Evolutionary conservation across 176 grass and related monocot species (phyloP), one percentile per base, ranked within the genome.

Genomic region (Luzula sylvatica): DNA sequence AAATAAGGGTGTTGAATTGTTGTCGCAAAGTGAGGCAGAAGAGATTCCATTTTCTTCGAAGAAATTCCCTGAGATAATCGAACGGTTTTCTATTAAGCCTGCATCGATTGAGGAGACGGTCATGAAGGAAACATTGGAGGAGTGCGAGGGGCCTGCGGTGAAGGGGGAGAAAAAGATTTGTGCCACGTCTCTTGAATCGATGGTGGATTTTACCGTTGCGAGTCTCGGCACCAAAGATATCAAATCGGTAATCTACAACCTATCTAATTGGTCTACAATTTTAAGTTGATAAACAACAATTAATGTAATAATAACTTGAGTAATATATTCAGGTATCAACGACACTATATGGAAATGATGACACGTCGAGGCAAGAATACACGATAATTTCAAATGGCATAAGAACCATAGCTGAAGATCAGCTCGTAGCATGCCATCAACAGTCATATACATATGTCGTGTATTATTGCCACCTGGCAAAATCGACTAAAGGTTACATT

Each of bases 171-270:
- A 16, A 2, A 69, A 57, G 19, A 26, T 11, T 16, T 69, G 66
- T 27, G 51, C 66, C 9, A 69, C 51, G 12, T 72, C 69, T 15
- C 69, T 72, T 11, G 69, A 72, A 45, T 63, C 56, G 4, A 54
- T 63, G 58, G 20, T 73, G 4, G 58, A 65, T 14, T 62, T 62
- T n/a, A 38, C 16, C 7, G 43, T 21, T 5, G 51, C 56, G 2
- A 26, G 45, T 38, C 56, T 63, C 8, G 26, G 26, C 4, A 40
- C 44, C 3, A 24, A 25, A 15, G 17, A 52, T 21, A 7, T 72
- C 7, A 9, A 11, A 24, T 46, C 56, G 7, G 23, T 46, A 12
- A 27, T n/a, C n/a, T n/a, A n/a, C 57, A 28, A 65, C 58, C 22
- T 48, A n/a, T 28, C 15, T 67, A 25, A 20, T 28, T 35, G 49